Percentiles rank a stretch among this genome's conserved stretches.
phyloP scores from a whole-genome alignment of 1,284 basidiomycete species.

The Ganoderma lingzhi region DNA sequence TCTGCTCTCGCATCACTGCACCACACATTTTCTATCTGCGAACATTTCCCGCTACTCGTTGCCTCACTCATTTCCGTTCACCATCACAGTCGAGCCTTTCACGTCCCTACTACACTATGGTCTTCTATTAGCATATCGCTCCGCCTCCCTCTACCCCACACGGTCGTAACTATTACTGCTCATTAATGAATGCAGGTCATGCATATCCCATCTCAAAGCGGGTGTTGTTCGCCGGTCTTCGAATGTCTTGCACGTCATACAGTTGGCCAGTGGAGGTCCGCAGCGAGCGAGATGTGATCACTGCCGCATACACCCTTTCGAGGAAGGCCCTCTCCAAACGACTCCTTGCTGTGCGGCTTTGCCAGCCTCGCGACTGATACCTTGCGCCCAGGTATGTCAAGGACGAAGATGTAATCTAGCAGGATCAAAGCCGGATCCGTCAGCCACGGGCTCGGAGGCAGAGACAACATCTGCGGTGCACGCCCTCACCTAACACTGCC shows the following conservation, averaged over 20 bases:
- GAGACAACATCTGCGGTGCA: not conserved
- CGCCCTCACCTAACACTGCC: slow-evolving; percentile 72
- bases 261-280: slow-evolving; percentile 52
- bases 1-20: slow-evolving; percentile 19
- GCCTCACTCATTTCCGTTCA: slow-evolving; percentile 4
- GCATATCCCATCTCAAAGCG: not conserved
- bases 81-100: slow-evolving; percentile 19
- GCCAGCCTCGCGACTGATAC: slow-evolving; percentile 68
- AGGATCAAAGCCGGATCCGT: not conserved
- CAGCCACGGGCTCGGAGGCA: not conserved
- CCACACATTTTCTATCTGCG: slow-evolving; percentile 13
- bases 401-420: slow-evolving; percentile 87
- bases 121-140: slow-evolving; percentile 31
- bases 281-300: slow-evolving; percentile 86
- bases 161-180: slow-evolving; percentile 32
- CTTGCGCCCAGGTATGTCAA: slow-evolving; percentile 52
- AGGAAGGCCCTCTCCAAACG: slow-evolving; percentile 83
- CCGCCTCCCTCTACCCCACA: slow-evolving; percentile 15
- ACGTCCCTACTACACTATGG: slow-evolving; percentile 21
- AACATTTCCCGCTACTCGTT: not conserved
- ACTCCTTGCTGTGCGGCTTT: slow-evolving; percentile 66
- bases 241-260: slow-evolving; percentile 12
- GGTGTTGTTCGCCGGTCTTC: not conserved
- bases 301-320: slow-evolving; percentile 82
- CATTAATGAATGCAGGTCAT: slow-evolving; percentile 25